Conservation (phyloP, 139 green algal genomes). For the Zygnema circumcarinatum region DNA sequence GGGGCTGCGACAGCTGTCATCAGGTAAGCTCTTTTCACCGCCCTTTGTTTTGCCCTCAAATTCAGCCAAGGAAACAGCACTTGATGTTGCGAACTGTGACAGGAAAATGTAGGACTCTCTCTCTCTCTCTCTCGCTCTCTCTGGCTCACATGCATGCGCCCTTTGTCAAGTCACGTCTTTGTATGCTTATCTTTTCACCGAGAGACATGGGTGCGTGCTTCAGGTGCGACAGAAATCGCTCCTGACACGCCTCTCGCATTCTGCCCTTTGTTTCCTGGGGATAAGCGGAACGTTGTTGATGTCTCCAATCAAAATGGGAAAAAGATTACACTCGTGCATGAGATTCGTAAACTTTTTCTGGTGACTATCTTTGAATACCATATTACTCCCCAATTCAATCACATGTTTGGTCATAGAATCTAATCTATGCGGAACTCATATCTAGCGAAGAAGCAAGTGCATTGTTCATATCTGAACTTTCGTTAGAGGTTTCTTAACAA, state of each 20-base stretch:
- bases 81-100: not conserved
- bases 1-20: not conserved
- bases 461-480: not conserved
- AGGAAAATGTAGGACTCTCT: not conserved
- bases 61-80: not conserved
- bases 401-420: not conserved
- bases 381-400: not conserved
- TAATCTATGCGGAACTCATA: not conserved
- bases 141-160: not conserved
- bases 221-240: conserved; percentile 1
- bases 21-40: not conserved
- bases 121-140: conserved; percentile 24
- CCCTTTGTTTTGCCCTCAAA: not conserved
- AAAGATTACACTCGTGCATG: conserved; percentile 45
- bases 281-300: not conserved
- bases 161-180: not conserved
- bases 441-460: not conserved
- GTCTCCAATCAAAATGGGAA: conserved; percentile 44
- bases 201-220: not conserved
- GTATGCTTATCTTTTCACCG: not conserved
- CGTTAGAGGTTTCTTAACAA: not conserved
- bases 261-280: conserved; percentile 25
- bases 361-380: not conserved
- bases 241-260: conserved; percentile 29
- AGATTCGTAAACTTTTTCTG: conserved; percentile 57